Percentiles rank a stretch among this genome's conserved stretches.
phyloP scores from a whole-genome alignment of 352 stramenopile species.

The Globisporangium spinosum region DNA sequence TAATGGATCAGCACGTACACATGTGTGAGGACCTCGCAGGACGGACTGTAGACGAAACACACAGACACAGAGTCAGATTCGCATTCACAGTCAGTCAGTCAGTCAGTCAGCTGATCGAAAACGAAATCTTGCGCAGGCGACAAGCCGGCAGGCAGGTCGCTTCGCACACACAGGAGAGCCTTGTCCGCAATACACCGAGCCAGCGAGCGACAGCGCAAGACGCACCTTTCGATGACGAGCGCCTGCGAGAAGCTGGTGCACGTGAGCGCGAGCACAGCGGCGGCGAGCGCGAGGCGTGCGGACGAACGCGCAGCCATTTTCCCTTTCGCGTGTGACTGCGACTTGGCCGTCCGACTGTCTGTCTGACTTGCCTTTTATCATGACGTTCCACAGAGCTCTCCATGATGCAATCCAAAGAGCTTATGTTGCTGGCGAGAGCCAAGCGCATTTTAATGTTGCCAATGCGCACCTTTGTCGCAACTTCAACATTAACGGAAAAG shows the following conservation, averaged over 20 bases:
- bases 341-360: background rate
- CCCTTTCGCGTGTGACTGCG: background rate
- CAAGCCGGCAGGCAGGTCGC: too few species aligned
- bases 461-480: background rate
- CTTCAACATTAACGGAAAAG: background rate
- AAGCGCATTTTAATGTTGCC: background rate
- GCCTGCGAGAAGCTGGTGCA: slow-evolving; percentile 16
- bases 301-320: slow-evolving; percentile 6
- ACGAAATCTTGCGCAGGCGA: background rate
- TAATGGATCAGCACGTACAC: slow-evolving; percentile 37
- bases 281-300: slow-evolving; percentile 8
- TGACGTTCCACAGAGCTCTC: slow-evolving; percentile 1
- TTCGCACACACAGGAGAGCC: background rate
- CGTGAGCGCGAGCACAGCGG: slow-evolving; percentile 20
- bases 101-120: slow-evolving; percentile 6
- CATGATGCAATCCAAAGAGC: background rate
- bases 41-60: slow-evolving; percentile 29
- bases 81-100: slow-evolving; percentile 3
- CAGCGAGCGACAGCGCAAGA: background rate
- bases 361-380: background rate
- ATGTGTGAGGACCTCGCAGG: slow-evolving; percentile 56
- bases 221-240: slow-evolving; percentile 51
- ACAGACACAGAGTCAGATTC: background rate
- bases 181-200: too few species aligned
- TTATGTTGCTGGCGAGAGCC: background rate